Conservation (phyloP, 768 basidiomycete genomes). For the Agaricus blazei region DNA sequence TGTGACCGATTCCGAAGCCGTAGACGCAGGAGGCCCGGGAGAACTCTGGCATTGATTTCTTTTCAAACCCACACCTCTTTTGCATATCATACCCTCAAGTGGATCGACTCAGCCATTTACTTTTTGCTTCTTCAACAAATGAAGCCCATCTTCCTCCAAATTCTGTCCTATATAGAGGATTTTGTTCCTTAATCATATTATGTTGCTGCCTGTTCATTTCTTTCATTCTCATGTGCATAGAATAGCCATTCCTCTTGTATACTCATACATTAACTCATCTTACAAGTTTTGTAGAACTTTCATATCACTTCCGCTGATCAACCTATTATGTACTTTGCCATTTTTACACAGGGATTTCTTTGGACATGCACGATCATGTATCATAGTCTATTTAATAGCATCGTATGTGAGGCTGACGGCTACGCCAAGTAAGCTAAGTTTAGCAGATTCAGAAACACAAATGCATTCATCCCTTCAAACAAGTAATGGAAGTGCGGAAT, state of each 20-base stretch:
- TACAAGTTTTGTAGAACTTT: constrained; percentile 1
- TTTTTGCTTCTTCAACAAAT: constrained; percentile 4
- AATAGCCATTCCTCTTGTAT: constrained; percentile 7
- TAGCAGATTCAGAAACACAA: background rate
- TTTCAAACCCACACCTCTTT: background rate
- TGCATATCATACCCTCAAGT: background rate
- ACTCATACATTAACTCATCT: constrained; percentile 8
- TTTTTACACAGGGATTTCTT: background rate
- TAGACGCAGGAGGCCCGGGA: constrained; percentile 35
- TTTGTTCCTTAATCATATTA: background rate
- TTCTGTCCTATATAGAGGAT: background rate
- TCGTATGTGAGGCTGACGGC: background rate
- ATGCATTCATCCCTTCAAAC: background rate
- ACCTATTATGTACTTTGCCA: background rate
- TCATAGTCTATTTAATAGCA: background rate
- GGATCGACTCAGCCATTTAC: background rate
- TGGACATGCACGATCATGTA: background rate
- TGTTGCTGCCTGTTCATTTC: background rate
- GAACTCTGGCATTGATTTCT: constrained; percentile 42
- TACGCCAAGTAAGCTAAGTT: background rate
- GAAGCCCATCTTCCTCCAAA: background rate
- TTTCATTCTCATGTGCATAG: background rate
- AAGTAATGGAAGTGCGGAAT: background rate
- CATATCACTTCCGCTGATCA: background rate
- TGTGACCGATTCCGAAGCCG: background rate